Conservation (phyloP, 441 rosid species). For the Euphorbia corollata region DNA sequence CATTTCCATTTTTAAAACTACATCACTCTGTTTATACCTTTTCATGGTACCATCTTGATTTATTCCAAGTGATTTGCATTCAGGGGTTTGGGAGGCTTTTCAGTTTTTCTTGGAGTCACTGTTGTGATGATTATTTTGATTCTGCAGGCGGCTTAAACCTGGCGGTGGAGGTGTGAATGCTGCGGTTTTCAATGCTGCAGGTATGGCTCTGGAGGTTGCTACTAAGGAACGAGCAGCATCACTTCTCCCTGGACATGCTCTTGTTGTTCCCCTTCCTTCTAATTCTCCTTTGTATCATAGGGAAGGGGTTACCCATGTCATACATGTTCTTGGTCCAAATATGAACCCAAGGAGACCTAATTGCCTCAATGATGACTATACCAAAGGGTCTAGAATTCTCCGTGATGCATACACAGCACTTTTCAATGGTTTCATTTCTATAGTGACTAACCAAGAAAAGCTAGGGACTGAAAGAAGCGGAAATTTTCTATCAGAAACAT, state of each 20-base stretch:
- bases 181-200: constrained; percentile 72
- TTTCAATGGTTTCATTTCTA: constrained; percentile 61
- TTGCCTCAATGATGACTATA: constrained; percentile 58
- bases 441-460: constrained; percentile 32
- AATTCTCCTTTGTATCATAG: constrained; percentile 52
- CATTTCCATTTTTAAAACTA: neutral
- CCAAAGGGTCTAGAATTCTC: constrained; percentile 64
- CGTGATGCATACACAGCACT: constrained; percentile 68
- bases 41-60: too few species aligned
- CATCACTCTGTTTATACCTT: too few species aligned
- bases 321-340: constrained; percentile 95
- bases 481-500: constrained; percentile 22
- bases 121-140: neutral
- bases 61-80: too few species aligned
- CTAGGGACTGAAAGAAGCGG: constrained; percentile 24
- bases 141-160: constrained; percentile 75
- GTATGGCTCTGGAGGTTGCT: constrained; percentile 54
- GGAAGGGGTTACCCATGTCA: constrained; percentile 80
- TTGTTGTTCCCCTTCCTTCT: constrained; percentile 77
- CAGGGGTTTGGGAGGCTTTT: too few species aligned
- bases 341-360: constrained; percentile 88
- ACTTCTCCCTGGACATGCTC: constrained; percentile 62
- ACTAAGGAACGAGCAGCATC: constrained; percentile 52
- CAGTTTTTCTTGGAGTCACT: too few species aligned
- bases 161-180: constrained; percentile 96